Conservation (phyloP, 1,284 basidiomycete species). For the Tausonia pullulans region DNA sequence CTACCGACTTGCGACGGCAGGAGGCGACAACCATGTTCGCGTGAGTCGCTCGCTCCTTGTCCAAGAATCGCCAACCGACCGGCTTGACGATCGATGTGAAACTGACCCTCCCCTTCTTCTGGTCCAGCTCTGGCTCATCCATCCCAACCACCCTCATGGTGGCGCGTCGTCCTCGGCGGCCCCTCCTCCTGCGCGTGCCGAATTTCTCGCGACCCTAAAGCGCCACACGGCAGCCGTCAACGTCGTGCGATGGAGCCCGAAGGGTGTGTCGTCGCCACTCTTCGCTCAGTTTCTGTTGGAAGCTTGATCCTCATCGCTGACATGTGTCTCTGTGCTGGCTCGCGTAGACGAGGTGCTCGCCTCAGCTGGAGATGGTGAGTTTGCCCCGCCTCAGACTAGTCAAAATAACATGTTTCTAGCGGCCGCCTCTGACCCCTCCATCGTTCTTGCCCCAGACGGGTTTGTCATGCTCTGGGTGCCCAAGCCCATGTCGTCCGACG, state of each 20-base stretch:
- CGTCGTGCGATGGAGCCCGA: slow-evolving; percentile 90
- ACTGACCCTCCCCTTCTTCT: neutral
- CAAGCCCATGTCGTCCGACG: slow-evolving; percentile 38
- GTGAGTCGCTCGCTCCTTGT: slow-evolving; percentile 43
- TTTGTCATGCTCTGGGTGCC: slow-evolving; percentile 94
- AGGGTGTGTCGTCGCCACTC: slow-evolving; percentile 49
- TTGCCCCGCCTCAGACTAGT: neutral
- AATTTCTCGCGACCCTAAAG: slow-evolving; percentile 87
- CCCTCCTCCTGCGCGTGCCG: slow-evolving; percentile 72
- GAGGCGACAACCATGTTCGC: slow-evolving; percentile 93
- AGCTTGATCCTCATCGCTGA: neutral
- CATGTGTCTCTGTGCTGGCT: neutral
- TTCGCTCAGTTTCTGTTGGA: neutral
- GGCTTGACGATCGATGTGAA: neutral
- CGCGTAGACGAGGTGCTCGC: slow-evolving; percentile 71
- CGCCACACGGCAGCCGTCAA: slow-evolving; percentile 94
- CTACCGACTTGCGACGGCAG: slow-evolving; percentile 86
- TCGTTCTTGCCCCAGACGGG: slow-evolving; percentile 53
- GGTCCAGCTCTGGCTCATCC: slow-evolving; percentile 77
- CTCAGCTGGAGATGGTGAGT: slow-evolving; percentile 84
- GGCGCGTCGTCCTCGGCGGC: slow-evolving; percentile 33
- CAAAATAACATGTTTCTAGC: neutral
- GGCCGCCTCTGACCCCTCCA: neutral
- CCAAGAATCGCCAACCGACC: neutral
- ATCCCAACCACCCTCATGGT: slow-evolving; percentile 68